Percentiles rank a stretch among this genome's conserved stretches.
phyloP scores from a whole-genome alignment of 495 filamentous ascomycete genomes.

The Glutinoglossum americanum region DNA sequence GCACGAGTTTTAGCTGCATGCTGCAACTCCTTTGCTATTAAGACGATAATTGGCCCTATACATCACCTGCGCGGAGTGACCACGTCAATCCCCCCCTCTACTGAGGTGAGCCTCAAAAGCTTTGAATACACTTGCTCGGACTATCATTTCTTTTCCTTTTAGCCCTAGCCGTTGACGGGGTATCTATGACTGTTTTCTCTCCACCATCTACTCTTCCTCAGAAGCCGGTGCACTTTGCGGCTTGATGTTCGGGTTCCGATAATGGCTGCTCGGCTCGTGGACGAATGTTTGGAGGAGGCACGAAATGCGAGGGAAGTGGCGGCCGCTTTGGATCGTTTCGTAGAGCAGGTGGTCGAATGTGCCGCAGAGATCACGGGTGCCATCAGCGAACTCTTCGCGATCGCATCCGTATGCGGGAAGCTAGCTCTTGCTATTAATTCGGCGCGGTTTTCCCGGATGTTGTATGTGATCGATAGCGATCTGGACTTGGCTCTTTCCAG shows the following conservation, averaged over 20 bases:
- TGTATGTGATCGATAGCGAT: background rate
- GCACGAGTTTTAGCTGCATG: background rate
- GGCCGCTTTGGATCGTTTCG: constrained; percentile 1
- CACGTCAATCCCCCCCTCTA: background rate
- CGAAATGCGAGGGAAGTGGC: constrained; percentile 2
- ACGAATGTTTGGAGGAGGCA: constrained; percentile 2
- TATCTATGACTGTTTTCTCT: background rate
- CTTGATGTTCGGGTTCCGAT: constrained; percentile 1
- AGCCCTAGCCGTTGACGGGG: constrained; percentile 1
- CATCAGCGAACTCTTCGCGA: constrained; percentile 3
- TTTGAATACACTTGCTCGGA: background rate
- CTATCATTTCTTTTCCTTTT: constrained; percentile 1
- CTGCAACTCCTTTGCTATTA: background rate
- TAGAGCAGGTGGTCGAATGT: background rate
- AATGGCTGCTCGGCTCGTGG: constrained; percentile 2
- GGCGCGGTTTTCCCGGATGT: background rate
- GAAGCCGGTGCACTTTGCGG: background rate
- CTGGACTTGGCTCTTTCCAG: background rate
- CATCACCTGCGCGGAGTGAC: background rate
- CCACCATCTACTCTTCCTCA: background rate
- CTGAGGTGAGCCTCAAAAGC: background rate
- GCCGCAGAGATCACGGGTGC: background rate
- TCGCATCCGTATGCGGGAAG: background rate
- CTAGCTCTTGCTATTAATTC: background rate
- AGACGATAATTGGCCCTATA: background rate